These are phyloP conservation scores for Mortierella sp. DNA, from an alignment of 371 early-diverging fungal species.

Conservation along the genomic window DNA sequence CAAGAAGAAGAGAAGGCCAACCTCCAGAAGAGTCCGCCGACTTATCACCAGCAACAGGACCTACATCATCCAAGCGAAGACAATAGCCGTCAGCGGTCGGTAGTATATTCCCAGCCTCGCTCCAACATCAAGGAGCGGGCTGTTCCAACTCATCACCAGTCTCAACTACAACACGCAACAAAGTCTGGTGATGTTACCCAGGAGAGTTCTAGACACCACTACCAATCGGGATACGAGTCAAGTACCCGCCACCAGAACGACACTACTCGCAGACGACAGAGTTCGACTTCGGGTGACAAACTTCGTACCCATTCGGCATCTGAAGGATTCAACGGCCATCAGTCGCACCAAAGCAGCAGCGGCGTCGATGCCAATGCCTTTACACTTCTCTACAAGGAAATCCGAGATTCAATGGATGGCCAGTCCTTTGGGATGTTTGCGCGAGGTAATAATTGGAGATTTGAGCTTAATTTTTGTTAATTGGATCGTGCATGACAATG, in stretches of 20 bases:
- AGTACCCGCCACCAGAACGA: slow-evolving; percentile 13
- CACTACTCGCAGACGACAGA: slow-evolving; percentile 16
- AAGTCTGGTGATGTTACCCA: slow-evolving; percentile 3
- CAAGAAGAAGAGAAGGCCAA: slow-evolving; percentile 27
- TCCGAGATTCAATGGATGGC: slow-evolving; percentile 56
- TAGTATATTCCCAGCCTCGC: slow-evolving; percentile 8
- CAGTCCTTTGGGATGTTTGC: slow-evolving; percentile 53
- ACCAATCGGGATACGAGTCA: slow-evolving; percentile 21
- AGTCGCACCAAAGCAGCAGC: slow-evolving; percentile 16
- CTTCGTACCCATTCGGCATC: neutral
- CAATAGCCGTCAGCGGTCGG: slow-evolving; percentile 14
- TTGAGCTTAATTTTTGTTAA: neutral
- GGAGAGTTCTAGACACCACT: slow-evolving; percentile 6
- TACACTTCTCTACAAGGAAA: slow-evolving; percentile 54
- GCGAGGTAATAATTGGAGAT: slow-evolving; percentile 16
- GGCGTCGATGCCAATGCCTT: slow-evolving; percentile 53
- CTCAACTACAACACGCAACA: neutral
- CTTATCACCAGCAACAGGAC: slow-evolving; percentile 6
- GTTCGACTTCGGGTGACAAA: slow-evolving; percentile 4
- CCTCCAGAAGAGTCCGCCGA: neutral
- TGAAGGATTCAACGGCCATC: neutral
- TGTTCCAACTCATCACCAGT: neutral
- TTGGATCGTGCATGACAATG: neutral
- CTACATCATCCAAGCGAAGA: slow-evolving; percentile 22
- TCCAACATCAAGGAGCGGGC: slow-evolving; percentile 10